These are phyloP conservation scores for Aspergillus campestris DNA, from an alignment of 495 filamentous ascomycete species.

Conservation along the genomic window DNA sequence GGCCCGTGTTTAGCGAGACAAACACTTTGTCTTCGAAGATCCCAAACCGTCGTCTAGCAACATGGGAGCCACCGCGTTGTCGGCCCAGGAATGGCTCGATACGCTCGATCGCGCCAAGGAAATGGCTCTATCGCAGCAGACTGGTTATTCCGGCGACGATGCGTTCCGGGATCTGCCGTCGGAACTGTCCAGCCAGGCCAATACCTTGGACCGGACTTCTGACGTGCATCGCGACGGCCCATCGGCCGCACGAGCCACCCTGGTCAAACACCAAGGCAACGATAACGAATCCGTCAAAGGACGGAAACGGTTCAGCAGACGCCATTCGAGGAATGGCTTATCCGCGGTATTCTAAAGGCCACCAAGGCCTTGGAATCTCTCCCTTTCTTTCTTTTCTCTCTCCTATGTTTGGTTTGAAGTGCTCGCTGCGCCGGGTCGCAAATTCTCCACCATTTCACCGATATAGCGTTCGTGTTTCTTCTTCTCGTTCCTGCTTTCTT, in stretches of 20 bases:
- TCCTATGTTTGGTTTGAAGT: neutral
- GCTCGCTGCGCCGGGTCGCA: slow-evolving; percentile 12
- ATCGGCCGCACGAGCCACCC: slow-evolving; percentile 34
- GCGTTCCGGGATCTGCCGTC: slow-evolving; percentile 65
- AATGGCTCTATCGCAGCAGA: slow-evolving; percentile 62
- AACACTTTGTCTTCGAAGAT: slow-evolving; percentile 91
- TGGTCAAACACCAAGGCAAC: slow-evolving; percentile 39
- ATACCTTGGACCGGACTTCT: slow-evolving; percentile 56
- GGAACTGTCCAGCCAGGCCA: slow-evolving; percentile 63
- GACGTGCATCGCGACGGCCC: slow-evolving; percentile 28
- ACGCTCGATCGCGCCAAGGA: slow-evolving; percentile 74
- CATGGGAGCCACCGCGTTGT: slow-evolving; percentile 35
- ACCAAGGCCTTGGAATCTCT: neutral
- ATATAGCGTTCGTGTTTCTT: slow-evolving; percentile 1
- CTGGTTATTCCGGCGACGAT: slow-evolving; percentile 60
- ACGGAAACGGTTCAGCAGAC: slow-evolving; percentile 77
- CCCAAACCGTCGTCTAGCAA: slow-evolving; percentile 54
- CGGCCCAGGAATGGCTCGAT: slow-evolving; percentile 82
- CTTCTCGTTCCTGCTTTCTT: neutral
- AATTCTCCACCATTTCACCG: slow-evolving; percentile 4
- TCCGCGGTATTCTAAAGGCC: slow-evolving; percentile 62
- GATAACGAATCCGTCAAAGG: slow-evolving; percentile 51
- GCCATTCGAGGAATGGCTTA: slow-evolving; percentile 83
- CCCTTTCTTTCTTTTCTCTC: slow-evolving; percentile 6
- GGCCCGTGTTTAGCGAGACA: slow-evolving; percentile 56